phyloP scores from a whole-genome alignment of 2,329 filamentous ascomycete species.

The Trichophyton mentagrophytes region DNA sequence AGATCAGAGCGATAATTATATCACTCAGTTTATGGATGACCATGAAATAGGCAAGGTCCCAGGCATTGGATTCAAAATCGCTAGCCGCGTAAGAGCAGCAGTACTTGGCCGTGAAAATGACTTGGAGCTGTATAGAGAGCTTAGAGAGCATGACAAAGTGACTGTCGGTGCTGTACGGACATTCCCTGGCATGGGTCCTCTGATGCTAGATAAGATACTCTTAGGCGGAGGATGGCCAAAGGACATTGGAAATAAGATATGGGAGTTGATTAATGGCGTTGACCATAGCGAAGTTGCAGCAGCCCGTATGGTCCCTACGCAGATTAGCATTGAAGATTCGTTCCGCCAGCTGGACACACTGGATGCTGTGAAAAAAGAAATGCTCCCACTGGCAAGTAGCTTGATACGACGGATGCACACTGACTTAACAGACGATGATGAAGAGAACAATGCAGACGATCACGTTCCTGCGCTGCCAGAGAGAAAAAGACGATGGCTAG shows the following conservation, averaged over 20 bases:
- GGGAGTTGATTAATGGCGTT: conserved; percentile 67
- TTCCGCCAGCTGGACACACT: conserved; percentile 59
- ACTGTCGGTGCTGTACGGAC: conserved; percentile 54
- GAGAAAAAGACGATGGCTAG: conserved; percentile 51
- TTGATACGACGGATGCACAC: conserved; percentile 65
- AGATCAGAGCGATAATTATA: conserved; percentile 31
- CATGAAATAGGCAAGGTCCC: conserved; percentile 71
- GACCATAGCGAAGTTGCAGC: conserved; percentile 63
- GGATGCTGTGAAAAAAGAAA: conserved; percentile 52
- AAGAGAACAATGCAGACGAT: neutral
- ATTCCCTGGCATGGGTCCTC: conserved; percentile 50
- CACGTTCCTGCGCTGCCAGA: neutral
- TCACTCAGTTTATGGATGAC: conserved; percentile 57
- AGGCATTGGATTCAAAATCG: conserved; percentile 71
- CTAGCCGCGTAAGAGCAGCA: conserved; percentile 52
- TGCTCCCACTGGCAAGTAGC: conserved; percentile 55
- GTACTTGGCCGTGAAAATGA: conserved; percentile 37
- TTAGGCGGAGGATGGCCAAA: conserved; percentile 56
- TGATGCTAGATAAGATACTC: conserved; percentile 55
- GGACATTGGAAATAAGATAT: conserved; percentile 60
- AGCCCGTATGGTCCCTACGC: conserved; percentile 59
- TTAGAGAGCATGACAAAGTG: conserved; percentile 41
- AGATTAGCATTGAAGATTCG: conserved; percentile 92
- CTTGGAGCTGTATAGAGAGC: conserved; percentile 22
- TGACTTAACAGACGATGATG: conserved; percentile 49